Base-by-base conservation (phyloP, 2,329 filamentous ascomycete species). In the Orbilia brochopaga region DNA sequence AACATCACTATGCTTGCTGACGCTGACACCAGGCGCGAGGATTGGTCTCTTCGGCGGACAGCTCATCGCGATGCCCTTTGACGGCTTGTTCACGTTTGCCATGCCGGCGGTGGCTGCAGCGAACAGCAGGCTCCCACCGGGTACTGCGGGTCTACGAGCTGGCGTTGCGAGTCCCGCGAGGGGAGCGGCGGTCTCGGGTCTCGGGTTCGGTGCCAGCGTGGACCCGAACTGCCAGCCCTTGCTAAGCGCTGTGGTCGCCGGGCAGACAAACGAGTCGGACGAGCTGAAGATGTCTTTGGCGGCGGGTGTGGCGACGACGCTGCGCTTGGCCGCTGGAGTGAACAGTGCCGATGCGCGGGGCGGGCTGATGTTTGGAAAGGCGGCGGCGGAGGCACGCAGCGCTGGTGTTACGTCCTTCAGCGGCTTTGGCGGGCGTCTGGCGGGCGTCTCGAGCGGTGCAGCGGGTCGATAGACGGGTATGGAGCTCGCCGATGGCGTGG, bases 21-120 rank as follows among this genome's bases (percentile, higher is more conserved):
- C 11, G 13, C 37, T 15, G 13, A 17, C 11, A 17, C 37, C 37
- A 42, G n/a, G 7, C 6, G 57, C 52, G 15, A 69, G 19, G 10
- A 53, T 46, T 2, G 65, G 57, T 54, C 65, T 52, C 46, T 69
- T 69, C 8, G 65, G 65, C 8, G 65, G 65, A 19, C 65, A 69
- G 46, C 51, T 69, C 65, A 63, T 69, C 37, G 62, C 40, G 15
- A 37, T 63, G 17, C 58, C 23, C 2, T 52, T 53, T 2, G 57
- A 40, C 15, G 48, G 35, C 1, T 46, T 51, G 17, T 46, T 53
- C 3, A 27, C 51, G 8, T 69, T 69, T 8, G 15, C 50, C 0
- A 54, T 32, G 27, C 27, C 53, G 19, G 35, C 52, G 2, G 48
- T 44, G 5, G 65, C 62, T 8, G 65, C 56, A 24, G 52, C 65